A percentile compares a stretch with the other conserved stretches of the same genome.
These are phyloP conservation scores for Pseudozyma hubeiensis DNA, from an alignment of 1,284 basidiomycete species.

Conservation along the genomic window DNA sequence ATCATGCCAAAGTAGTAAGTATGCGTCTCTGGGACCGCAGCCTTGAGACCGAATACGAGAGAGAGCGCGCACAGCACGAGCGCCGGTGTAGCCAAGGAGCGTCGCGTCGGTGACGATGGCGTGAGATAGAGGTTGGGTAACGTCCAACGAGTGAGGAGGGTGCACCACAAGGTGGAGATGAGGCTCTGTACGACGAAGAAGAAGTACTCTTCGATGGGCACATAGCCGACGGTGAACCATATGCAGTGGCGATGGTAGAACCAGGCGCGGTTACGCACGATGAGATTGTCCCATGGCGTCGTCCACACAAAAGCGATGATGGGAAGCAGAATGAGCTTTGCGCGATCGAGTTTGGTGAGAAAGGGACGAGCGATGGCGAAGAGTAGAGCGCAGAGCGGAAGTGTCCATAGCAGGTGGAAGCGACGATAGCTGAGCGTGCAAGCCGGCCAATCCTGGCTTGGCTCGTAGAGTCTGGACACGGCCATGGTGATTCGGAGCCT, in stretches of 20 bases:
- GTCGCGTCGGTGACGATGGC: slow-evolving; percentile 5
- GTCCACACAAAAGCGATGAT: slow-evolving; percentile 64
- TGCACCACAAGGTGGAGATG: slow-evolving; percentile 58
- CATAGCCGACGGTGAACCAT: slow-evolving; percentile 57
- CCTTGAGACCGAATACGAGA: slow-evolving; percentile 25
- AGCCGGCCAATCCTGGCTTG: slow-evolving; percentile 32
- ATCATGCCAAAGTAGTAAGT: slow-evolving; percentile 64
- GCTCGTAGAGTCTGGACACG: slow-evolving; percentile 20
- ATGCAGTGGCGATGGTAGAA: slow-evolving; percentile 59
- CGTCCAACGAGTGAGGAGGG: slow-evolving; percentile 56
- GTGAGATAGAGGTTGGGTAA: slow-evolving; percentile 45
- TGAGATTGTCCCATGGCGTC: slow-evolving; percentile 62
- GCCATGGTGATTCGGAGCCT: not conserved
- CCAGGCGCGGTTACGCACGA: slow-evolving; percentile 60
- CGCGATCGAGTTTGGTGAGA: slow-evolving; percentile 55
- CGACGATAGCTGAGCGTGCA: slow-evolving; percentile 58
- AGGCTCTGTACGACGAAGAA: slow-evolving; percentile 65
- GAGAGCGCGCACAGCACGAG: slow-evolving; percentile 6
- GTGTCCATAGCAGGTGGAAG: slow-evolving; percentile 59
- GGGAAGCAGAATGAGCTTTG: slow-evolving; percentile 57
- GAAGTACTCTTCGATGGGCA: slow-evolving; percentile 63
- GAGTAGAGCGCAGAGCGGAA: slow-evolving; percentile 53
- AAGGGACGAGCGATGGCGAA: slow-evolving; percentile 51
- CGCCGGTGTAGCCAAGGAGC: slow-evolving; percentile 8
- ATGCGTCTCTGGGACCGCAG: slow-evolving; percentile 26